Conservation (phyloP, 768 basidiomycete species). For the Hebeloma cylindrosporum region DNA sequence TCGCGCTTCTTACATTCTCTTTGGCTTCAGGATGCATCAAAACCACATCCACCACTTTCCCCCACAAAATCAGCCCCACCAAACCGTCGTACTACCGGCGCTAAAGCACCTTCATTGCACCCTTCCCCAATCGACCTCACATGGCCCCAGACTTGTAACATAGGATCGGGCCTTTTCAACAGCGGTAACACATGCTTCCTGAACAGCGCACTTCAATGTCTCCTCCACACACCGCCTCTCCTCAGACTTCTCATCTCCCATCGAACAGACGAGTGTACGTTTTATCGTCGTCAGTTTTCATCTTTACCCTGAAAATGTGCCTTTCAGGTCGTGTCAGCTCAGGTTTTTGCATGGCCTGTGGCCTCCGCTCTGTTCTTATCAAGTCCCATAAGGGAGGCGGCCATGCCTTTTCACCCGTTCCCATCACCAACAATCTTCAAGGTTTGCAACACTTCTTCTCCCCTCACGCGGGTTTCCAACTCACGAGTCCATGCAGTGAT, state of each 20-base stretch:
- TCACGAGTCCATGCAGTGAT: constrained; percentile 54
- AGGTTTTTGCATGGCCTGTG: constrained; percentile 83
- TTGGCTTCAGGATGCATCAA: constrained; percentile 21
- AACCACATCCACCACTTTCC: constrained; percentile 25
- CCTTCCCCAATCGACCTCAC: constrained; percentile 55
- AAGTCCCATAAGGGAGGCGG: constrained; percentile 49
- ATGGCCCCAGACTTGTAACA: constrained; percentile 53
- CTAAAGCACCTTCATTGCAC: constrained; percentile 45
- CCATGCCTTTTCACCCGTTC: constrained; percentile 59
- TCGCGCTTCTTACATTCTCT: constrained; percentile 6
- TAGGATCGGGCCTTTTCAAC: constrained; percentile 74
- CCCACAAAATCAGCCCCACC: constrained; percentile 28
- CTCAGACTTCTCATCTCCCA: constrained; percentile 59
- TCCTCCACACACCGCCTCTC: constrained; percentile 90
- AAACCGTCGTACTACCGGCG: constrained; percentile 21
- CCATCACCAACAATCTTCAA: constrained; percentile 68
- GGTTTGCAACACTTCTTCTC: constrained; percentile 41
- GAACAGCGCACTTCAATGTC: constrained; percentile 91
- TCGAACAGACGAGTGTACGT: constrained; percentile 61
- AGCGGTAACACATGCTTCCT: constrained; percentile 94
- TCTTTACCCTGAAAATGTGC: constrained; percentile 3
- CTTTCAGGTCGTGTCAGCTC: constrained; percentile 40
- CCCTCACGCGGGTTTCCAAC: neutral
- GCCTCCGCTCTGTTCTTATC: constrained; percentile 54
- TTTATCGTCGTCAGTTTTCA: constrained; percentile 5